Conservation (phyloP, 2,329 filamentous ascomycete species). For the Helotiales sp. region DNA sequence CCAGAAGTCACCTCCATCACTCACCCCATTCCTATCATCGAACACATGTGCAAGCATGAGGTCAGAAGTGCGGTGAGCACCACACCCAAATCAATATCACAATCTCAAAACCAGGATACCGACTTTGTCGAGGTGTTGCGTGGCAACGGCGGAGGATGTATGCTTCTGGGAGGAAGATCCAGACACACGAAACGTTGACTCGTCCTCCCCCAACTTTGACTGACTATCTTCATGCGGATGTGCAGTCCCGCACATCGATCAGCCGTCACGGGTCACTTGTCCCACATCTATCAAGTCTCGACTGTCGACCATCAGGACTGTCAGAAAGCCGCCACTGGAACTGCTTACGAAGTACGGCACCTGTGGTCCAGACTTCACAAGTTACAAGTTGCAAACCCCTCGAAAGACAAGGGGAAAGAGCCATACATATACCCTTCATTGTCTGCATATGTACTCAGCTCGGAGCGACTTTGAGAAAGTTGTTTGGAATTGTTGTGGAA, state of each 20-base stretch:
- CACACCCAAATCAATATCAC: background rate
- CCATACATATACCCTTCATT: conserved; percentile 6
- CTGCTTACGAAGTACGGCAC: background rate
- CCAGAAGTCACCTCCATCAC: no score
- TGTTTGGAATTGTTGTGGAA: background rate
- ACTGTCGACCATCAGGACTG: background rate
- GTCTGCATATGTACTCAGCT: background rate
- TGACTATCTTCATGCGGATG: background rate
- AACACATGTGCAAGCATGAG: no score
- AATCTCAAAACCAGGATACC: background rate
- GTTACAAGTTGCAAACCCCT: background rate
- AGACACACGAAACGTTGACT: background rate
- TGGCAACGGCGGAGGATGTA: background rate
- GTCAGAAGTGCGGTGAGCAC: background rate
- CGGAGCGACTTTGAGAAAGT: background rate
- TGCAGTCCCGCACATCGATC: background rate
- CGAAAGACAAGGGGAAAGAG: background rate
- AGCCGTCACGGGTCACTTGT: background rate
- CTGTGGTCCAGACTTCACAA: background rate
- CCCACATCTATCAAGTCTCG: background rate
- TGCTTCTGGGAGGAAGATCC: background rate
- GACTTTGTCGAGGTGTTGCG: background rate
- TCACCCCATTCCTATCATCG: background rate
- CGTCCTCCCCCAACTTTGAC: background rate
- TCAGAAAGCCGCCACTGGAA: background rate